Conservation (phyloP, 345 rosid genomes). For the Sisymbrium irio region DNA sequence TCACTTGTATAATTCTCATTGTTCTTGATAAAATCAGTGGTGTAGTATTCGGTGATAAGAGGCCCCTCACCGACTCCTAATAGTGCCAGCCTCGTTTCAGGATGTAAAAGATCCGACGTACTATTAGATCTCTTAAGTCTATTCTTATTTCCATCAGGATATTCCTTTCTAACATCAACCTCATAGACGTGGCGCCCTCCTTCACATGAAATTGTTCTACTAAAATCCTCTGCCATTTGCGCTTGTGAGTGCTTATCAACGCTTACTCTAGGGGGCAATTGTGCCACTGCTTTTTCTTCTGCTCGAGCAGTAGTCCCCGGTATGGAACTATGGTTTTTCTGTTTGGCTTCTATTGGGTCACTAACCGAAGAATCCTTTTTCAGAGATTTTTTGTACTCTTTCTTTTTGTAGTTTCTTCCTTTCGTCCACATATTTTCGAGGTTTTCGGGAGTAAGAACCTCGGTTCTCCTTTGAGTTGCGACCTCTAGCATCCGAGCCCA, state of each 20-base stretch:
- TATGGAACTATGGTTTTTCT: slow-evolving; percentile 34
- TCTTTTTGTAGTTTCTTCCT: slow-evolving; percentile 87
- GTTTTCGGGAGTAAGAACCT: slow-evolving; percentile 95
- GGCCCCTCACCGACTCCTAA: slow-evolving; percentile 57
- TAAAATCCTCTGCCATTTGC: slow-evolving; percentile 29
- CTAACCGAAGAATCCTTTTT: slow-evolving; percentile 30
- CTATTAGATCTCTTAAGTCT: slow-evolving; percentile 84
- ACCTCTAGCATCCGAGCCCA: slow-evolving; percentile 86
- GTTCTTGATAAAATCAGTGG: slow-evolving; percentile 47
- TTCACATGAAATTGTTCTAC: slow-evolving; percentile 34
- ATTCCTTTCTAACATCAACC: slow-evolving; percentile 23
- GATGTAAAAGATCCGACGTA: slow-evolving; percentile 58
- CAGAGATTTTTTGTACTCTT: slow-evolving; percentile 53
- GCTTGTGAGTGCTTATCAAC: slow-evolving; percentile 38
- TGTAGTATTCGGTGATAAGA: slow-evolving; percentile 74
- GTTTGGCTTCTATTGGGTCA: slow-evolving; percentile 17
- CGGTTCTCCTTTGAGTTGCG: slow-evolving; percentile 88
- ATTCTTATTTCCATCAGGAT: slow-evolving; percentile 49
- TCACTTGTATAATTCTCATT: slow-evolving; percentile 36
- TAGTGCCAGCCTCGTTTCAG: slow-evolving; percentile 48
- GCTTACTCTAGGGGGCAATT: slow-evolving; percentile 37
- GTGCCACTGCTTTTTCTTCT: slow-evolving; percentile 42
- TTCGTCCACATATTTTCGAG: slow-evolving; percentile 98
- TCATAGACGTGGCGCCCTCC: slow-evolving; percentile 33
- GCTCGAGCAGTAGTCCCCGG: slow-evolving; percentile 33